phyloP scores from a whole-genome alignment of 768 basidiomycete species.

The Auriscalpium orientale region DNA sequence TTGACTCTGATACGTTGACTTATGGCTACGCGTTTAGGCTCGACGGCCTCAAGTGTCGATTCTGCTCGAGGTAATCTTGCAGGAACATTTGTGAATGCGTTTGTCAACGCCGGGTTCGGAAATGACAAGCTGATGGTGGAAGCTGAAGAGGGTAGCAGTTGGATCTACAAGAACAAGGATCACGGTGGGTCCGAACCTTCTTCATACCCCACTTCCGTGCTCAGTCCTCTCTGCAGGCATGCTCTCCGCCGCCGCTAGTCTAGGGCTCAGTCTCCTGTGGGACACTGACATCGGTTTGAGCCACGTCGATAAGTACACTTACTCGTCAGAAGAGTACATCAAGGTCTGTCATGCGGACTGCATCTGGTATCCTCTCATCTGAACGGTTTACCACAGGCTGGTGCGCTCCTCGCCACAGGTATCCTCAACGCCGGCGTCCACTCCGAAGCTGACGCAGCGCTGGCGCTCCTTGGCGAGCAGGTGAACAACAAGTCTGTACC shows the following conservation, averaged over 20 bases:
- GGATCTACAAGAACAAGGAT: slow-evolving; percentile 99
- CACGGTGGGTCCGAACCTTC: slow-evolving; percentile 49
- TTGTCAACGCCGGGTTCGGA: slow-evolving; percentile 96
- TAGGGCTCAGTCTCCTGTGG: slow-evolving; percentile 92
- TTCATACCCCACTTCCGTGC: no score
- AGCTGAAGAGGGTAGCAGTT: slow-evolving; percentile 92
- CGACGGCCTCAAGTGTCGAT: slow-evolving; percentile 72
- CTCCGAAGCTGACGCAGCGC: slow-evolving; percentile 87
- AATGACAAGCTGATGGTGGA: slow-evolving; percentile 98
- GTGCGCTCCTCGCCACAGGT: slow-evolving; percentile 91
- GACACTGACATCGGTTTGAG: slow-evolving; percentile 90
- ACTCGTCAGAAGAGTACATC: slow-evolving; percentile 93
- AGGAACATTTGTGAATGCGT: slow-evolving; percentile 96
- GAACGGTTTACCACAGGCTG: slow-evolving; percentile 42
- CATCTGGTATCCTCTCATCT: neutral
- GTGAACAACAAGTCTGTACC: slow-evolving; percentile 80
- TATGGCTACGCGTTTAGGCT: slow-evolving; percentile 32
- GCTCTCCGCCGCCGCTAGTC: slow-evolving; percentile 92
- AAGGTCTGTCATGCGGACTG: slow-evolving; percentile 41
- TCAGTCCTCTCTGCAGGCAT: slow-evolving; percentile 49
- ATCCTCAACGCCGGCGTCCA: slow-evolving; percentile 85
- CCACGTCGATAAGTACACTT: slow-evolving; percentile 96
- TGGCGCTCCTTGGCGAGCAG: slow-evolving; percentile 86
- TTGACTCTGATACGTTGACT: no score
- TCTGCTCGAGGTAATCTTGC: slow-evolving; percentile 93